Evolutionary conservation across 2,329 filamentous ascomycete genomes (phyloP), one percentile per base, ranked within the genome.

Genomic region (Parafenestella ontariensis): DNA sequence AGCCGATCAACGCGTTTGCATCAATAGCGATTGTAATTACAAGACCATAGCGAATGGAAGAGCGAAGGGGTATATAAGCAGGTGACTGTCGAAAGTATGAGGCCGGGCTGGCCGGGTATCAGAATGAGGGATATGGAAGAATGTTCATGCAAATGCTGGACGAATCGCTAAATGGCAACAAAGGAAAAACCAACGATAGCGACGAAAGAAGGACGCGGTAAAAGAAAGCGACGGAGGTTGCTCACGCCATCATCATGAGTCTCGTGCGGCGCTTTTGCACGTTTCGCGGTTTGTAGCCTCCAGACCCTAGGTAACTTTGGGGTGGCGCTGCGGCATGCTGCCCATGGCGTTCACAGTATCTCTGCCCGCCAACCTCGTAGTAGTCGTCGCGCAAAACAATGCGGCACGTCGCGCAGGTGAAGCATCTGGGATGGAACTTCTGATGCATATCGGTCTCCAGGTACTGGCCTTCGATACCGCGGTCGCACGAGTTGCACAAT

Each of bases 401-500:
- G 28, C 87, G 85, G 71, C 94, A 98, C 63, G 91, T 89, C 44
- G 84, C 83, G 72, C 95, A 98, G 44, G 87, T 88, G 77, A 99
- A 91, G 77, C 95, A 99, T 7, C 85, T 82, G 0, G 91, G 86
- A 73, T 99, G 95, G 76, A 92, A 95, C 73, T 97, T 97, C 65
- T 87, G 83, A 29, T 83, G 80, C 34, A 81, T 76, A 66, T 92
- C 90, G 26, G 95, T 96, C 73, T 96, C 92, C 33, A 97, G 82
- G 68, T 96, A 99, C 64, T 93, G 89, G 0, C 95, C 95, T 76
- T 99, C 95, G 63, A 99, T 98, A 13, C 95, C 95, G 10, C 82
- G 81, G 60, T 90, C 85, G 74, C 95, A 99, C 26, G 83, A 84
- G 15, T 85, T 84, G 73, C 95, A 99, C 1, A 97, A 79, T 42